A percentile compares a stretch with the other conserved stretches of the same genome.
phyloP scores from a whole-genome alignment of 306 rosid species.

The Vachellia collinsii region DNA sequence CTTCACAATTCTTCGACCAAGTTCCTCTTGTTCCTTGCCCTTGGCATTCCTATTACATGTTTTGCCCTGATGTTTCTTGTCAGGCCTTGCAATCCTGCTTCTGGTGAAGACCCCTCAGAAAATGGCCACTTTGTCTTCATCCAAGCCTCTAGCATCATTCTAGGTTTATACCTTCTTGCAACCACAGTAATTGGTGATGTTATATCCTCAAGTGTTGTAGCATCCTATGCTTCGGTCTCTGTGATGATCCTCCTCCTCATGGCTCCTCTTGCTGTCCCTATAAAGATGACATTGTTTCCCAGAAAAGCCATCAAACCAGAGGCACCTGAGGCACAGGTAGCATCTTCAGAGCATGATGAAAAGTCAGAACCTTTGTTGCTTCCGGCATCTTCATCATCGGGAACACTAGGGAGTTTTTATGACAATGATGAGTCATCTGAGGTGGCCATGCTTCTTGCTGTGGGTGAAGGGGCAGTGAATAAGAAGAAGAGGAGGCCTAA shows the following conservation, averaged over 20 bases:
- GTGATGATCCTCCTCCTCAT: slow-evolving; percentile 67
- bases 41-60: slow-evolving; percentile 69
- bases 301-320: slow-evolving; percentile 30
- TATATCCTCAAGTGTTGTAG: slow-evolving; percentile 28
- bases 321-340: slow-evolving; percentile 28
- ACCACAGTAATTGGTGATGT: slow-evolving; percentile 53
- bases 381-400: slow-evolving; percentile 45
- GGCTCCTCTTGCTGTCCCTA: slow-evolving; percentile 80
- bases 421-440: slow-evolving; percentile 63
- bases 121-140: slow-evolving; percentile 62
- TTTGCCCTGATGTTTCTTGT: slow-evolving; percentile 67
- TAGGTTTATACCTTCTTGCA: slow-evolving; percentile 65
- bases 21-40: slow-evolving; percentile 62
- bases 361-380: slow-evolving; percentile 47
- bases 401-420: slow-evolving; percentile 49
- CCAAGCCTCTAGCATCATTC: slow-evolving; percentile 64
- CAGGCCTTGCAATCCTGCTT: slow-evolving; percentile 76
- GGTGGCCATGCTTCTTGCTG: slow-evolving; percentile 80
- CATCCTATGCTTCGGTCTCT: slow-evolving; percentile 45
- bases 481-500: slow-evolving; percentile 77
- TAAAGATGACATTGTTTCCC: slow-evolving; percentile 73
- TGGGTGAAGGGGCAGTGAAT: slow-evolving; percentile 84
- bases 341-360: slow-evolving; percentile 31
- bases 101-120: slow-evolving; percentile 58
- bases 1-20: slow-evolving; percentile 65